phyloP scores from a whole-genome alignment of 148 eudicot genomes.

The Polygonum aviculare region DNA sequence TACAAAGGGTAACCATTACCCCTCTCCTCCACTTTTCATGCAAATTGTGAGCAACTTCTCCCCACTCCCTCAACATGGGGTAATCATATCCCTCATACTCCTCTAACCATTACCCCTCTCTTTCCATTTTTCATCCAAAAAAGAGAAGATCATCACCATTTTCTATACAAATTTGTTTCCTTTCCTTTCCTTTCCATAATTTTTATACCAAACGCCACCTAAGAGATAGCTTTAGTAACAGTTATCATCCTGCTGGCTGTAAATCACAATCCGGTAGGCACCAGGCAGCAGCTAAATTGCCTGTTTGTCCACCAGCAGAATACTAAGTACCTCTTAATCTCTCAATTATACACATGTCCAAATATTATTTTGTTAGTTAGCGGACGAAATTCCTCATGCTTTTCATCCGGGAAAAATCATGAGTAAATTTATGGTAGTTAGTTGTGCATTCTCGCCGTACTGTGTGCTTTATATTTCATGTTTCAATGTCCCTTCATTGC shows the following conservation, averaged over 20 bases:
- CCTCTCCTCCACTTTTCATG: too few relatives aligned
- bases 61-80: too few relatives aligned
- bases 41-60: too few relatives aligned
- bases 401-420: background rate
- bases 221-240: background rate
- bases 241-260: background rate
- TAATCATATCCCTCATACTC: too few relatives aligned
- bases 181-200: too few relatives aligned
- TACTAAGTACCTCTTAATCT: background rate
- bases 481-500: background rate
- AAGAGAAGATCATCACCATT: too few relatives aligned
- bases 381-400: background rate
- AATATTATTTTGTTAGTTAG: too few relatives aligned
- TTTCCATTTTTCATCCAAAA: too few relatives aligned
- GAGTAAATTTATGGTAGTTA: background rate
- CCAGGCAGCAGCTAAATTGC: background rate
- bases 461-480: background rate
- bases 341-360: background rate
- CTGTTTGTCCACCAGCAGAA: background rate
- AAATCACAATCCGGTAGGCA: background rate
- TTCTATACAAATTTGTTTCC: too few relatives aligned
- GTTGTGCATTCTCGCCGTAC: background rate
- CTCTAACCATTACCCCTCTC: too few relatives aligned
- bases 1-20: too few relatives aligned
- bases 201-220: too few relatives aligned